Base-by-base conservation (phyloP, 345 rosid species). In the Salix arbutifolia region DNA sequence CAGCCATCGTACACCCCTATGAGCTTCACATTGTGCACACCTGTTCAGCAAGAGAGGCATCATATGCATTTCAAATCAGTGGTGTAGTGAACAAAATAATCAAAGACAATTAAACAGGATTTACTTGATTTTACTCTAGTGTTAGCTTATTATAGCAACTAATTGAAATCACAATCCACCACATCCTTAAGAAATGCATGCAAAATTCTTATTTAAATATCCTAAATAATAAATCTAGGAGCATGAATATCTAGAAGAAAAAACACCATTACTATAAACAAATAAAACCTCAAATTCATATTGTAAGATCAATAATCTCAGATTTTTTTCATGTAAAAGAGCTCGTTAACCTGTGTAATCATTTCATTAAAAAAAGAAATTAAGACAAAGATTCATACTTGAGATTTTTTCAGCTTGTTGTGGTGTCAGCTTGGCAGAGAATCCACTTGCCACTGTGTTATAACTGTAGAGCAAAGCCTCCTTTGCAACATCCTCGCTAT, bases 401-500 rank as follows among this genome's bases (percentile, higher is more conserved):
- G 90, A 86, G 1, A 93, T 86, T 73, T 91, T 85, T 1, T 81
- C 87, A 75, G 88, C 99, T 79, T 92, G 97, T 65, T 84, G 85
- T 11, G 92, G 90, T 4, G 98, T 93, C 52, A 96, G 97, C 84
- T 86, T 92, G 62, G 98, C 97, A 8, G 98, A 92, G 78, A 96
- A 96, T 14, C 99, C 97, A 58, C 90, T 86, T 1, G 99, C 97
- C 65, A 97, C 96, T 0, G 80, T 80, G 89, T 89, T 91, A 78
- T 96, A 93, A 69, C 91, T 90, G 74, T 93, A 93, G 40, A 96
- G 18, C 70, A 96, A 69, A 61, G 96, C 91, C 23, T 87, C 89
- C 81, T 88, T 92, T 16, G 99, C 99, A 66, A 92, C 92, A 67
- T 91, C 88, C 69, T 92, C 97, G 74, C 97, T 89, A 50, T 31